Evolutionary conservation across 2,329 filamentous ascomycete species (phyloP), one percentile per base, ranked within the genome.

Genomic region (Cladosporium sp.): DNA sequence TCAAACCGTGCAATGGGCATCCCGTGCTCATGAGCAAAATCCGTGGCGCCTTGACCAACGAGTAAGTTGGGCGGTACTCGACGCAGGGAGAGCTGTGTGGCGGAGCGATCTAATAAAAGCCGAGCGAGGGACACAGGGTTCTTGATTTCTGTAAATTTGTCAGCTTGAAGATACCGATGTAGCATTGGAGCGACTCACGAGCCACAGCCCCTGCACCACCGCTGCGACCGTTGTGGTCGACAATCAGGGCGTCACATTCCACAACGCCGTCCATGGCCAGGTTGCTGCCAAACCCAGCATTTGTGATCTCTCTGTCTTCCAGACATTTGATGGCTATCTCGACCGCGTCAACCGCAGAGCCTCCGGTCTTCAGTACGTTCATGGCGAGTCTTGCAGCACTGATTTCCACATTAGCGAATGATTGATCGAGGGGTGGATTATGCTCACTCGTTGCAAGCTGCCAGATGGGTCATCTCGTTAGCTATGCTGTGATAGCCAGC

Each of bases 241-340:
- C 89, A 56, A 99, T 84, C 0, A 91, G 92, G 58, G 94, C 94
- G 78, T 99, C 94, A 66, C 92, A 95, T 73, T 99, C 94, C 12
- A 97, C 94, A 1, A 86, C 84, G 1, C 94, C 94, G 66, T 97
- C 88, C 63, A 96, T 89, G 45, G 90, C 88, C 22, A 99, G 79
- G 68, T 99, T 99, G 75, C 94, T 99, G 49, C 95, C 94, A 71
- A 89, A 97, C 0, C 94, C 94, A 38, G 93, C 90, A 72, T 99
- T 99, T 37, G 95, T 99, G 65, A 99, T 95, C 68, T 97, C 92
- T 59, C 89, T 87, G 71, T 99, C 90, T 75, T 99, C 94, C 17
- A 99, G 84, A 19, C 90, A 81, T 65, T 88, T 90, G 68, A 99
- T 86, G 30, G 94, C 91, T 52, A 89, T 88, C 74, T 97, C 94